phyloP scores from a whole-genome alignment of 75 land plant species.

The Azolla pinnata region DNA sequence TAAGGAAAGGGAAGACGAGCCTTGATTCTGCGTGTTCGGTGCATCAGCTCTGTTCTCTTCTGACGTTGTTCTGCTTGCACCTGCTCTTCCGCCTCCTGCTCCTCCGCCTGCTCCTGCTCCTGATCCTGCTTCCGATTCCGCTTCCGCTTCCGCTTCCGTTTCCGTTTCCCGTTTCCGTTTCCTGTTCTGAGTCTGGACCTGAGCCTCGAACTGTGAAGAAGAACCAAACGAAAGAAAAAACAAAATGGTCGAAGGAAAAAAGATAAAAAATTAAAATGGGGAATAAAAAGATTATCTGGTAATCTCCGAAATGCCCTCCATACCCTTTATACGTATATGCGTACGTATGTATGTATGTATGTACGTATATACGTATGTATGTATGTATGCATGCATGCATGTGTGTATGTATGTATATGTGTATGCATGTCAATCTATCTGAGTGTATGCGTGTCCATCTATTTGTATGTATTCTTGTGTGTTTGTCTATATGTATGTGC shows the following conservation, averaged over 20 bases:
- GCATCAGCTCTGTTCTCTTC: too few relatives aligned
- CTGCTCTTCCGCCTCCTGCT: too few relatives aligned
- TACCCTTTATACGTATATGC: background rate
- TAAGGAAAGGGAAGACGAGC: too few relatives aligned
- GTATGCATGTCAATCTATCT: background rate
- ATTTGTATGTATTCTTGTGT: background rate
- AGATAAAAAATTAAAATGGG: background rate
- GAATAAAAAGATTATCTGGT: background rate
- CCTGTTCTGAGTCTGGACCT: too few relatives aligned
- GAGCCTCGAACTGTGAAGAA: too few relatives aligned
- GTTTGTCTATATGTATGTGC: background rate
- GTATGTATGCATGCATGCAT: background rate
- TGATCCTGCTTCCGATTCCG: too few relatives aligned
- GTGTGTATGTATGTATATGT: background rate
- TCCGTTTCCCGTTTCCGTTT: too few relatives aligned
- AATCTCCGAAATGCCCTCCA: background rate
- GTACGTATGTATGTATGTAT: background rate
- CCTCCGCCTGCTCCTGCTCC: too few relatives aligned
- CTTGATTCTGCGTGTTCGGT: too few relatives aligned
- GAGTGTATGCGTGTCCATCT: background rate
- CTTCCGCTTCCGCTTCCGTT: too few relatives aligned
- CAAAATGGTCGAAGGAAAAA: background rate
- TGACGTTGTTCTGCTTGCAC: too few relatives aligned
- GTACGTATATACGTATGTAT: background rate
- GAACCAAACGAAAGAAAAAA: background rate